phyloP scores from a whole-genome alignment of 768 basidiomycete species.

The Dendrothele bispora region DNA sequence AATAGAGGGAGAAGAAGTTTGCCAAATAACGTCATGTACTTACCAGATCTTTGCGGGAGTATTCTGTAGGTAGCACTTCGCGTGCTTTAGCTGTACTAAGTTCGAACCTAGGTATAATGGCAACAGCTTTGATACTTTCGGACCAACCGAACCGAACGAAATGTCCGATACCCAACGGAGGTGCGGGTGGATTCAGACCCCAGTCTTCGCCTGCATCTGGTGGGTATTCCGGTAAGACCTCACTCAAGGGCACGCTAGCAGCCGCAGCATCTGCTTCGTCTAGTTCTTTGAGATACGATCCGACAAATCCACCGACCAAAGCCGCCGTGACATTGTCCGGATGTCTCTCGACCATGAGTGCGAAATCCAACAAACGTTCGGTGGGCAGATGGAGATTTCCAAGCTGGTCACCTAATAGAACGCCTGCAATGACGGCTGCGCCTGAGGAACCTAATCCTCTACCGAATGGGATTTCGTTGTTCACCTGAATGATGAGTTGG shows the following conservation, averaged over 20 bases:
- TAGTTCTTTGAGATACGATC: slow-evolving; percentile 91
- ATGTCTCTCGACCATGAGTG: slow-evolving; percentile 98
- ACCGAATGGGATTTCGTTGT: slow-evolving; percentile 97
- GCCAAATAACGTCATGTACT: slow-evolving; percentile 27
- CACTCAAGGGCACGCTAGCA: slow-evolving; percentile 89
- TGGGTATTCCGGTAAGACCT: slow-evolving; percentile 96
- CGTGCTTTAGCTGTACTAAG: slow-evolving; percentile 94
- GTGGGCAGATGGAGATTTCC: slow-evolving; percentile 69
- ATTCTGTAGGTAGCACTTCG: slow-evolving; percentile 79
- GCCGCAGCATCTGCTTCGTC: slow-evolving; percentile 78
- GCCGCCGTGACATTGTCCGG: slow-evolving; percentile 99
- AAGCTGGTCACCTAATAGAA: slow-evolving; percentile 84
- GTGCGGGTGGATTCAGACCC: slow-evolving; percentile 85
- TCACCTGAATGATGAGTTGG: slow-evolving; percentile 68
- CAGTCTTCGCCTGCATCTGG: slow-evolving; percentile 89
- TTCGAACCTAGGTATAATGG: slow-evolving; percentile 94
- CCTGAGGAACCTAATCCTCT: slow-evolving; percentile 97
- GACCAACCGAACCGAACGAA: slow-evolving; percentile 90
- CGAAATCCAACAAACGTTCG: slow-evolving; percentile 87
- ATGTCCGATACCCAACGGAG: slow-evolving; percentile 91
- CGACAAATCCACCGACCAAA: slow-evolving; percentile 94
- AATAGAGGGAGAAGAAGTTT: too few relatives aligned
- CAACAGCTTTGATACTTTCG: slow-evolving; percentile 82
- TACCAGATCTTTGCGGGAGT: slow-evolving; percentile 90
- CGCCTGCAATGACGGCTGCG: slow-evolving; percentile 98